phyloP scores from a whole-genome alignment of 768 basidiomycete species.

The Leccinum arenicola region DNA sequence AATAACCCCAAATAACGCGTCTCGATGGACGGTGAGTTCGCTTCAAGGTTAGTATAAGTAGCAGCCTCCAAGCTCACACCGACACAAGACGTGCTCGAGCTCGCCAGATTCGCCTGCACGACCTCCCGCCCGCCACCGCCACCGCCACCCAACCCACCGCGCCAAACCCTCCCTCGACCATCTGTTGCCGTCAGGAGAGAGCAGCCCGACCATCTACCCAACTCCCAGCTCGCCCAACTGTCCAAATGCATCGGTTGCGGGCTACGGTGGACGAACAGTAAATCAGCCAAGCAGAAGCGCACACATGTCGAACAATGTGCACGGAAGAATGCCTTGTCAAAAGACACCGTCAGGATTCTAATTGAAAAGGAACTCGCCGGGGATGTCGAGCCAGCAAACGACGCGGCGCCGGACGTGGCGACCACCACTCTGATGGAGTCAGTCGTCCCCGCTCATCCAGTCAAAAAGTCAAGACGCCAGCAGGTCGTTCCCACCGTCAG shows the following conservation, averaged over 20 bases:
- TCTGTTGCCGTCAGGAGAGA: constrained; percentile 5
- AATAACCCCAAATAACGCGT: constrained; percentile 44
- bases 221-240: constrained; percentile 46
- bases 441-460: constrained; percentile 45
- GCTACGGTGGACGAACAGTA: constrained; percentile 65
- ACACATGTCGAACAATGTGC: constrained; percentile 68
- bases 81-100: background rate
- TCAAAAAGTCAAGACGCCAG: constrained; percentile 42
- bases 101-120: constrained; percentile 43
- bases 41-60: background rate
- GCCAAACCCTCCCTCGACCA: constrained; percentile 3
- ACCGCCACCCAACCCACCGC: background rate
- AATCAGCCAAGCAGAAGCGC: constrained; percentile 60
- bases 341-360: constrained; percentile 54
- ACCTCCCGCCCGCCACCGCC: background rate
- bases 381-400: background rate
- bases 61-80: background rate
- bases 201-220: constrained; percentile 37
- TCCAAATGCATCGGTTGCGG: constrained; percentile 64
- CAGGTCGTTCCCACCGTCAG: constrained; percentile 43
- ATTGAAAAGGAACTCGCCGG: constrained; percentile 46
- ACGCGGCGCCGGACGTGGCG: background rate
- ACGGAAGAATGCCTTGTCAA: constrained; percentile 51
- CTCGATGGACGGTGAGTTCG: constrained; percentile 17
- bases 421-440: constrained; percentile 50